Percentiles rank a stretch among this genome's conserved stretches.
These are phyloP conservation scores for Neurospora terricola DNA, from an alignment of 495 filamentous ascomycete species.

Conservation along the genomic window DNA sequence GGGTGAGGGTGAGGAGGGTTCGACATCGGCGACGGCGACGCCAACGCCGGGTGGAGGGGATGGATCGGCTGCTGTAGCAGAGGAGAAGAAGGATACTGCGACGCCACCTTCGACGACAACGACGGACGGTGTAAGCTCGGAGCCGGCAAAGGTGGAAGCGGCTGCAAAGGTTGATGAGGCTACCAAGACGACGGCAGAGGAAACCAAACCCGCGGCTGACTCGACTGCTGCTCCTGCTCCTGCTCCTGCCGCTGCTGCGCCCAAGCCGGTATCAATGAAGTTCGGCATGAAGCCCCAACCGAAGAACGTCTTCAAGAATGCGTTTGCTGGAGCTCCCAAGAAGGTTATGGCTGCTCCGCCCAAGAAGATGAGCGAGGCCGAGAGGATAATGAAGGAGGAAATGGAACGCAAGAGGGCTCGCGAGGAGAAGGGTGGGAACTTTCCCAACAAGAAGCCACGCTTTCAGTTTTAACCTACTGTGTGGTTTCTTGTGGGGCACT, in stretches of 20 bases:
- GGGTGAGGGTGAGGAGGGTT: constrained; percentile 12
- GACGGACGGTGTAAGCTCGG: not conserved
- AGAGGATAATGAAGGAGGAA: constrained; percentile 84
- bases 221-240: not conserved
- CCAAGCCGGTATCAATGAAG: constrained; percentile 45
- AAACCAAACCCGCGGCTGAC: not conserved
- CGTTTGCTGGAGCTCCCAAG: constrained; percentile 45
- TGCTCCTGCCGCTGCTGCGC: constrained; percentile 1
- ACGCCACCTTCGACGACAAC: not conserved
- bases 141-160: not conserved
- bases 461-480: constrained; percentile 10
- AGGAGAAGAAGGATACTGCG: not conserved
- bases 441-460: constrained; percentile 30
- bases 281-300: constrained; percentile 47
- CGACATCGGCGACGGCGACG: not conserved
- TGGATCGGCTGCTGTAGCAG: not conserved
- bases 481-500: not conserved
- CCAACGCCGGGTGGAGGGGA: not conserved
- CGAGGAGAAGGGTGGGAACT: constrained; percentile 25
- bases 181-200: not conserved
- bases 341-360: constrained; percentile 48
- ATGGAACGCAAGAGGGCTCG: constrained; percentile 58
- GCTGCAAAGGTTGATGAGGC: not conserved
- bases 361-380: constrained; percentile 81
- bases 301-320: constrained; percentile 82